A percentile compares a stretch with the other conserved stretches of the same genome.
Conservation (phyloP, 441 rosid species). For the Populus hybrid region DNA sequence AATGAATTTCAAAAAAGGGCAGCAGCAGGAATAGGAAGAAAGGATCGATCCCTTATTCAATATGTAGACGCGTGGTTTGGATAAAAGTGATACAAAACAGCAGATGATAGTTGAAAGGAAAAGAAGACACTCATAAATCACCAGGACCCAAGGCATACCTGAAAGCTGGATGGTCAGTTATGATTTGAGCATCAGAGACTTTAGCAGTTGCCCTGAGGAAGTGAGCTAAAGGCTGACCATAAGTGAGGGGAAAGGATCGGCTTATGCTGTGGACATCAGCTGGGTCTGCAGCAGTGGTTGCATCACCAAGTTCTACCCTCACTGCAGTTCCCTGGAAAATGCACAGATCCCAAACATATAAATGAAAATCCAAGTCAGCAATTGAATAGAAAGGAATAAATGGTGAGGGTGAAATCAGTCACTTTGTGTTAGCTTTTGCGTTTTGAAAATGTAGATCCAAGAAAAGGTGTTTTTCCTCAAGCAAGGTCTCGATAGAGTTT, state of each 20-base stretch:
- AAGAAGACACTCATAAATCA: constrained; percentile 3
- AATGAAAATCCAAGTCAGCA: neutral
- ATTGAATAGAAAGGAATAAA: neutral
- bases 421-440: neutral
- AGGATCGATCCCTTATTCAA: neutral
- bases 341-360: neutral
- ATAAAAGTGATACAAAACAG: neutral
- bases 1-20: neutral
- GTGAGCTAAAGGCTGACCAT: constrained; percentile 93
- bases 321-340: constrained; percentile 82
- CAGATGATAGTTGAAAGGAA: neutral
- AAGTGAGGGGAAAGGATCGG: constrained; percentile 78
- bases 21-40: neutral
- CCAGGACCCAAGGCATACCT: constrained; percentile 36
- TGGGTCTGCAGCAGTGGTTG: constrained; percentile 61
- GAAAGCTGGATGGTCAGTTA: constrained; percentile 74
- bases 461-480: neutral
- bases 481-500: neutral
- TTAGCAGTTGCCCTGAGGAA: constrained; percentile 79
- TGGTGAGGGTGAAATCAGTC: neutral
- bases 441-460: neutral
- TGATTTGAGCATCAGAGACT: constrained; percentile 91
- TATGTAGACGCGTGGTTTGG: neutral
- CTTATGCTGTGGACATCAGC: constrained; percentile 66
- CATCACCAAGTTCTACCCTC: constrained; percentile 94